Conservation (phyloP, 2,329 filamentous ascomycete genomes). For the Cytospora chrysosperma region DNA sequence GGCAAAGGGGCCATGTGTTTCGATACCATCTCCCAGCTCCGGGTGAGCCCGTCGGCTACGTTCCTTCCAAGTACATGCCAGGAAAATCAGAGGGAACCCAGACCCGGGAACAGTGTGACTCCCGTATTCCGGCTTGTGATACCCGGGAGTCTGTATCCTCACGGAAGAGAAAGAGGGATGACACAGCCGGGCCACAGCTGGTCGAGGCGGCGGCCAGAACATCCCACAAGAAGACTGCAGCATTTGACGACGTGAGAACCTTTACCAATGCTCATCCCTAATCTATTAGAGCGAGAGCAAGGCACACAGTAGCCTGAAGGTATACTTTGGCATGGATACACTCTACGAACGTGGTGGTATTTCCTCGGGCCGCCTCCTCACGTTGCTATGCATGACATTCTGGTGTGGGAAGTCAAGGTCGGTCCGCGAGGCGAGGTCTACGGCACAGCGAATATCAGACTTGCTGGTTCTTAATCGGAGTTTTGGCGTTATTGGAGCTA, state of each 20-base stretch:
- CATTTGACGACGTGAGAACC: neutral
- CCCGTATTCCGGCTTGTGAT: neutral
- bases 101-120: neutral
- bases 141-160: neutral
- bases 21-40: neutral
- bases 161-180: conserved; percentile 1
- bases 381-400: neutral
- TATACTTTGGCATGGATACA: neutral
- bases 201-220: neutral
- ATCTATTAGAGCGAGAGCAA: neutral
- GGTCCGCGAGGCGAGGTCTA: neutral
- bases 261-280: neutral
- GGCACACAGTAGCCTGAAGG: neutral
- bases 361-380: neutral
- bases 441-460: neutral
- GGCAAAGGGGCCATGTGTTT: neutral
- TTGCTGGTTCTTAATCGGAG: neutral
- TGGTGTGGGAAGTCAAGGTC: neutral
- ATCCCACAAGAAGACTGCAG: neutral
- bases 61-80: neutral
- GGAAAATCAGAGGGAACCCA: neutral
- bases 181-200: neutral
- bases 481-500: neutral
- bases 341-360: neutral
- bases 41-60: neutral